These are phyloP conservation scores for Solanum chilense DNA, from an alignment of 257 asterid species.

Conservation along the genomic window DNA sequence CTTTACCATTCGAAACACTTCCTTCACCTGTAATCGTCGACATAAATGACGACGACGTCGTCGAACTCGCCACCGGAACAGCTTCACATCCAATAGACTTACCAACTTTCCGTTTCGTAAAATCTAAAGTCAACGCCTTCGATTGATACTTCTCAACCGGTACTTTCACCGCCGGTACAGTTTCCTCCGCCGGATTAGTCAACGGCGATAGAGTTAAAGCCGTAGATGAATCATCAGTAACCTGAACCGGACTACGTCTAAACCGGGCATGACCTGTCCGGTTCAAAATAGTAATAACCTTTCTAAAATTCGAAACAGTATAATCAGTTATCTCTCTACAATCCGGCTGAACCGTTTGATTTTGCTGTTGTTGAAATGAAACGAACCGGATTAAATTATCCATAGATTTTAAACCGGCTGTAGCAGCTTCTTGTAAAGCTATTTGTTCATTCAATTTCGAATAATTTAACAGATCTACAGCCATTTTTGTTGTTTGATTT, in stretches of 20 bases:
- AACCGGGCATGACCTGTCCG: conserved; percentile 87
- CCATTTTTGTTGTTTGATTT: conserved; percentile 17
- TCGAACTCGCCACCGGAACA: conserved; percentile 12
- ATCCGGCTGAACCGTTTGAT: conserved; percentile 16
- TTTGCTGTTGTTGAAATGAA: conserved; percentile 23
- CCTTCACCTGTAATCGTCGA: conserved; percentile 81
- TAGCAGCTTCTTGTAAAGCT: conserved; percentile 57
- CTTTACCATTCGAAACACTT: conserved; percentile 63
- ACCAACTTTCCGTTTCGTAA: conserved; percentile 18
- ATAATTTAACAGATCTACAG: conserved; percentile 31
- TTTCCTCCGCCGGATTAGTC: not conserved
- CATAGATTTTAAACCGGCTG: conserved; percentile 70
- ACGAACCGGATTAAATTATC: conserved; percentile 54
- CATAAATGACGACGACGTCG: conserved; percentile 38
- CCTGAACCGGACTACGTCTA: conserved; percentile 52
- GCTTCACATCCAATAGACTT: not conserved
- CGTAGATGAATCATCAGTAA: conserved; percentile 6
- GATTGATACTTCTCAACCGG: not conserved
- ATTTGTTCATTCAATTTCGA: conserved; percentile 33
- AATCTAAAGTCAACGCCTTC: conserved; percentile 41
- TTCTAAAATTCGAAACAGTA: conserved; percentile 52
- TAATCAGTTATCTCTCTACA: conserved; percentile 60
- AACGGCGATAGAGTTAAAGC: not conserved
- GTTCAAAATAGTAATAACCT: conserved; percentile 29
- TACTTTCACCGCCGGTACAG: not conserved